These are phyloP conservation scores for Solanum rostratum DNA, from an alignment of 257 asterid genomes.

Conservation along the genomic window DNA sequence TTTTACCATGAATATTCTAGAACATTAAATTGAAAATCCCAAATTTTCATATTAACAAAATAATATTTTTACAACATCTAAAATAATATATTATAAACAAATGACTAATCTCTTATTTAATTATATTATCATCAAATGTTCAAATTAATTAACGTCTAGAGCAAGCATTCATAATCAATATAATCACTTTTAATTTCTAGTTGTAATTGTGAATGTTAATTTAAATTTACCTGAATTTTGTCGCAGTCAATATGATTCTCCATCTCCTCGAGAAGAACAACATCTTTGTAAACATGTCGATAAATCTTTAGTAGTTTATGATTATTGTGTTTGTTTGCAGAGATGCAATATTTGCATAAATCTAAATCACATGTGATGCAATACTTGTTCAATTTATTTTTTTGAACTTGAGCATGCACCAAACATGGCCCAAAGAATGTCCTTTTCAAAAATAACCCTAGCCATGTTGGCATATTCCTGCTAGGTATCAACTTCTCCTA, in stretches of 20 bases:
- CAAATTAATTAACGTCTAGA: not conserved
- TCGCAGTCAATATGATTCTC: constrained; percentile 6
- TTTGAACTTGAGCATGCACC: constrained; percentile 9
- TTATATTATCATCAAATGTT: not conserved
- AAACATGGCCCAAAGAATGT: constrained; percentile 27
- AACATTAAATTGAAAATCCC: not conserved
- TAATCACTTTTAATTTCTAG: not conserved
- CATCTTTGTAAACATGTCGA: constrained; percentile 24
- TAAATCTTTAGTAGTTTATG: constrained; percentile 10
- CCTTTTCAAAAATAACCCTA: constrained; percentile 10
- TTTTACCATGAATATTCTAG: not conserved
- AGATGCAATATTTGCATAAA: constrained; percentile 24
- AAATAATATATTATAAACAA: not conserved
- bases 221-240: constrained; percentile 13
- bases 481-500: not conserved
- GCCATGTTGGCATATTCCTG: constrained; percentile 15
- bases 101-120: not conserved
- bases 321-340: constrained; percentile 1
- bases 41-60: not conserved
- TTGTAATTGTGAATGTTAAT: not conserved
- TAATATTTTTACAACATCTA: not conserved
- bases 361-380: constrained; percentile 24
- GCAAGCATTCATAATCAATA: not conserved
- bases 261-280: constrained; percentile 14
- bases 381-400: constrained; percentile 26